Evolutionary conservation across 2,329 filamentous ascomycete species (phyloP), one percentile per base, ranked within the genome.

Genomic region (Xylariales sp.): DNA sequence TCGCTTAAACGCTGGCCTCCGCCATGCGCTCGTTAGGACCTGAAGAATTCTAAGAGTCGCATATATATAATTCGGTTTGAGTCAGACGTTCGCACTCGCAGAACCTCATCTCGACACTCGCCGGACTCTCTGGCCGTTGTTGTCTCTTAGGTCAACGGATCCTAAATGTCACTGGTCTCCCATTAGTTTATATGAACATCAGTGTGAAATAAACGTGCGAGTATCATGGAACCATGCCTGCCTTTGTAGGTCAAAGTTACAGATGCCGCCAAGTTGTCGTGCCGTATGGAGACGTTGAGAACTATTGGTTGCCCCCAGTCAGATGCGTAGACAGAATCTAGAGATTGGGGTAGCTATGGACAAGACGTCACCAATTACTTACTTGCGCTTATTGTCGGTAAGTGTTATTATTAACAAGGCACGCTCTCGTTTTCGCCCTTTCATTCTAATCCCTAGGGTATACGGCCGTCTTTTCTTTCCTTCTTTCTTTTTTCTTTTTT

Each of bases 381-480:
- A 48, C 30, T 12, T n/a, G n/a, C 62, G 46, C 62, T 64, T 58
- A 64, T 52, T 1, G 14, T 58, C 36, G 54, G 62, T 32, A 43
- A 34, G 49, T 10, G 23, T 34, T n/a, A 23, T 53, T 2, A 34
- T 23, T n/a, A 48, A 58, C n/a, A 23, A 46, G 43, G 28, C 18
- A 34, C 12, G 39, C 14, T 12, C 10, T 12, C 39, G 10, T 41
- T 10, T 12, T 12, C 3, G 39, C 10, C 12, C 39, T 41, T 41
- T 41, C 39, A 41, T 41, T 14, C 39, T 14, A 23, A 23, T 23
- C 1, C 9, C 12, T 12, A 41, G 39, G 39, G 39, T 41, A 10
- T 41, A 12, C 3, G 39, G 39, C 39, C 3, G 39, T 10, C 39
- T 41, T 41, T 10, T n/a, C n/a, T n/a, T n/a, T n/a, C n/a, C n/a